Base-by-base conservation (phyloP, 2,329 filamentous ascomycete genomes). In the Graphiopsis chlorocephala region DNA sequence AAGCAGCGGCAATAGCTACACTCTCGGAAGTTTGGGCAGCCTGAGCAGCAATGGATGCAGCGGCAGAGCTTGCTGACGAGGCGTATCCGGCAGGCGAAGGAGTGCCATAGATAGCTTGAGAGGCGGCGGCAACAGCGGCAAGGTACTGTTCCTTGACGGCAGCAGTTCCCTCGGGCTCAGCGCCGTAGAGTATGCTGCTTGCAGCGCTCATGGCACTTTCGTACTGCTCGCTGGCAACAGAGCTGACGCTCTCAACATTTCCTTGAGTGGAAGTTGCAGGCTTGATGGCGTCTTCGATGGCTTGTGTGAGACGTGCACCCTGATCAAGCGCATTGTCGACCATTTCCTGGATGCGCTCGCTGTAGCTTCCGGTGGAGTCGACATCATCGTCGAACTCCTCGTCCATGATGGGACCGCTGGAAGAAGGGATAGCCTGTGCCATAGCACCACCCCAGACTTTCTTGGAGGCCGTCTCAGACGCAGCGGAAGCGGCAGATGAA, bases 71-170 rank as follows among this genome's bases (percentile, higher is more conserved):
- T 47, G 74, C 77, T 20, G 69, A 69, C 7, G 72, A 75, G 35
- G 81, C 69, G 2, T 80, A 75, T 28, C 79, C 76, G 8, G 78
- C 74, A 1, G 80, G 79, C 10, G 78, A 77, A 4, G 80, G 81
- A 2, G 81, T 83, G 20, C 83, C 84, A 67, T 84, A 86, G 66
- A 86, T 82, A 20, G 81, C 82, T 64, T 84, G 80, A 17, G 84
- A 87, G 23, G 85, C 86, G 78, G 85, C 85, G 65, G 83, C 81
- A 64, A 88, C 83, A 61, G 86, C 86, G 66, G 84, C 78, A 29
- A 78, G 76, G 72, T 86, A 88, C 65, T 81, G 82, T 56, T 85
- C 82, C 25, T 83, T 80, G 17, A 83, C 83, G 45, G 81, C 80
- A 65, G 80, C 84, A 10, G 80, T 80, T 28, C 83, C 77, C 58